Evolutionary conservation across 2,329 filamentous ascomycete species (phyloP), one percentile per base, ranked within the genome.

Genomic region (Helminthosporium solani): DNA sequence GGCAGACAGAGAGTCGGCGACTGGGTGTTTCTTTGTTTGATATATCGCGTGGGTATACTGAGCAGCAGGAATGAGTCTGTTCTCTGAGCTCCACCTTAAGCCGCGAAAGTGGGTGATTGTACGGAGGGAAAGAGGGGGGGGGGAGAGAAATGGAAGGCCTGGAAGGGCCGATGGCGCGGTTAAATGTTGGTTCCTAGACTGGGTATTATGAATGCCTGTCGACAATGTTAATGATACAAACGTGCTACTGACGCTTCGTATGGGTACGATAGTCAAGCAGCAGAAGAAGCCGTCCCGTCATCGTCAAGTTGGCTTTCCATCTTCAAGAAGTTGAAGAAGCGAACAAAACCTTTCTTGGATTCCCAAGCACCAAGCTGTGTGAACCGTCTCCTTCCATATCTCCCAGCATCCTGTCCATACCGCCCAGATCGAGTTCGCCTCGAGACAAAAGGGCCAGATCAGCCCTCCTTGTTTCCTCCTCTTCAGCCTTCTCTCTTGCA

Each of bases 11-110:
- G 21, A 40, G 54, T 55, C 59, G 63, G 65, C 63, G 61, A 64
- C 60, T 54, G 54, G 41, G 37, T 33, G 23, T 41, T 35, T 44
- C 53, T 56, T 35, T 18, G 42, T 58, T 76, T 68, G 59, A 68
- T 77, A 28, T 78, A 60, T 71, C 75, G 75, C 75, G 70, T 71
- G 72, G 70, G 71, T 68, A 76, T 78, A 78, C 75, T 76, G 75
- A 78, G 74, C 74, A 73, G 60, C 69, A 75, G 75, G 75, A 75
- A 76, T 74, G 70, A 64, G 60, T 66, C 73, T 75, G 68, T 72
- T 75, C 73, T 57, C 72, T 71, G 70, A 72, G 74, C 75, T 77
- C 75, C 74, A 78, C 75, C 75, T 75, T 68, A 62, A 64, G 69
- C 69, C 73, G 75, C 75, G 74, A 71, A 63, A 23, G 20, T 33